Base-by-base conservation (phyloP, 306 rosid genomes). In the Parietaria judaica region DNA sequence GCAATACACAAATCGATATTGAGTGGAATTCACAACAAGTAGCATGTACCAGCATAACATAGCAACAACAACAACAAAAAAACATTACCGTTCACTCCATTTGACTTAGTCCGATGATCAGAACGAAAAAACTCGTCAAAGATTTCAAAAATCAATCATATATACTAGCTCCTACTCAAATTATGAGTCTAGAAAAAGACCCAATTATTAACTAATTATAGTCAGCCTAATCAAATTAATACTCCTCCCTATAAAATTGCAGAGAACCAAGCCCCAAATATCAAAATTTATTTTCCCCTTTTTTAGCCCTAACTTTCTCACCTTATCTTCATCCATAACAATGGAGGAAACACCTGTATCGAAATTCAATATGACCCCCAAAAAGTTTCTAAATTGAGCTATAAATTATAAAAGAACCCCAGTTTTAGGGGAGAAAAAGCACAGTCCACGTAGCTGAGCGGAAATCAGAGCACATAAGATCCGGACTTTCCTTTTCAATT, bases 1-100 rank as follows among this genome's bases (percentile, higher is more conserved):
- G 68, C 59, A 37, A 60, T 61, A 63, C 64, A 53, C 66, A 54
- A 55, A 14, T 48, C 35, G 7, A 8, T 14, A 60, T 60, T 6
- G 14, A 58, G 45, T 2, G 36, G 48, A 58, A 39, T 23, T 8
- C 11, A 23, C 16, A 10, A 44, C 35, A 10, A 36, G 36, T 11
- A 14, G 38, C 44, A 51, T 41, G 45, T 41, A 41, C 9, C 1
- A 41, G 7, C 45, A 41, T 41, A 41, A 8, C 45, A 3, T 39
- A 8, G 7, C 45, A 5, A 8, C 45, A 41, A 41, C 31, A 41
- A 41, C 7, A 41, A 41, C 45, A 5, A 41, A 41, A 41, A 5
- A 41, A 41, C 45, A 23, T 23, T 23, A 23, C 31, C 31, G 31
- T 23, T 23, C 31, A 23, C 31, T 23, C 31, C 1, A 23, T 23